Conservation (phyloP, 2,329 filamentous ascomycete species). For the Emergomyces pasteurianus region DNA sequence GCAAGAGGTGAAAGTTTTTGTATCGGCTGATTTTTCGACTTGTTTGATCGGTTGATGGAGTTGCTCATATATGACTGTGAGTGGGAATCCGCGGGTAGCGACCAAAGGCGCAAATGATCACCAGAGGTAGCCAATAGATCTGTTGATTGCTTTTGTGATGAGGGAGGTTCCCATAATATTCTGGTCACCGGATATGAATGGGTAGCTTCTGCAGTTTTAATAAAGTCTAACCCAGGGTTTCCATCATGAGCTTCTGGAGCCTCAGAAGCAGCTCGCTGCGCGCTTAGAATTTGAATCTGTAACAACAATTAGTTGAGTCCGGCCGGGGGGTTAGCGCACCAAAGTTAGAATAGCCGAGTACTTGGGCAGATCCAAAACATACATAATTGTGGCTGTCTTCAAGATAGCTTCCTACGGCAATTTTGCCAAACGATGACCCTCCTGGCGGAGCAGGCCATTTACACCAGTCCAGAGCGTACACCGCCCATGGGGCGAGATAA, state of each 20-base stretch:
- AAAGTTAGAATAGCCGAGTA: not conserved
- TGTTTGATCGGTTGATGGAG: slow-evolving; percentile 56
- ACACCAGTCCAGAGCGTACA: slow-evolving; percentile 98
- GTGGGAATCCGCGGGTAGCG: slow-evolving; percentile 54
- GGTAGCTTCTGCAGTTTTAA: slow-evolving; percentile 87
- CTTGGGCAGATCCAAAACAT: slow-evolving; percentile 22
- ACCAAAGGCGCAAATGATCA: slow-evolving; percentile 89
- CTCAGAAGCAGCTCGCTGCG: slow-evolving; percentile 60
- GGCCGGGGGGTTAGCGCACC: not conserved
- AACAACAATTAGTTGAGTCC: slow-evolving; percentile 2
- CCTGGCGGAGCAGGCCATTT: slow-evolving; percentile 78
- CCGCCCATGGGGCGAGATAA: slow-evolving; percentile 85
- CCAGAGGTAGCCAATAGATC: slow-evolving; percentile 91
- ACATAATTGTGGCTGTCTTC: slow-evolving; percentile 99
- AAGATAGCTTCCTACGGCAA: slow-evolving; percentile 89
- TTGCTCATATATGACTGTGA: slow-evolving; percentile 47
- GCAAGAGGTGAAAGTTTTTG: slow-evolving; percentile 85
- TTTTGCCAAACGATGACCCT: slow-evolving; percentile 63
- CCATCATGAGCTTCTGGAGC: slow-evolving; percentile 52
- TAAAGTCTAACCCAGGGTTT: slow-evolving; percentile 73
- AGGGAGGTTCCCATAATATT: slow-evolving; percentile 90
- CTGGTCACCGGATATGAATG: slow-evolving; percentile 96
- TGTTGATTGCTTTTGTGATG: slow-evolving; percentile 86
- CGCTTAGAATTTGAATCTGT: slow-evolving; percentile 94
- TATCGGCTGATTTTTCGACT: slow-evolving; percentile 49